Conservation (phyloP, 2,329 filamentous ascomycete species). For the Hymenoscyphus albidus region DNA sequence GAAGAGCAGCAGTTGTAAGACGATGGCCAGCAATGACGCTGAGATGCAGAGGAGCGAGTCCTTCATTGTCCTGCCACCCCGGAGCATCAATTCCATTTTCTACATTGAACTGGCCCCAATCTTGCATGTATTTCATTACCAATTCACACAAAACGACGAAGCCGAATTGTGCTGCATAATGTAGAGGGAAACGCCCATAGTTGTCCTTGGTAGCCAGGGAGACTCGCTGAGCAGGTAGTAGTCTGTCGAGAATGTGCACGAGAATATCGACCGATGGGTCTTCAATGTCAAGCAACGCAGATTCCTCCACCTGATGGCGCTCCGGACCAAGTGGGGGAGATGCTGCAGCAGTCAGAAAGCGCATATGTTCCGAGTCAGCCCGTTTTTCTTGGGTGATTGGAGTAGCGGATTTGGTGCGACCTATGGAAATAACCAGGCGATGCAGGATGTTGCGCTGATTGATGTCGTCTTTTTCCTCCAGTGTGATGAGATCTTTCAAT, state of each 20-base stretch:
- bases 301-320: slow-evolving; percentile 62
- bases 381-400: slow-evolving; percentile 39
- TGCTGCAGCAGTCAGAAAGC: slow-evolving; percentile 75
- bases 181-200: slow-evolving; percentile 79
- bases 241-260: slow-evolving; percentile 58
- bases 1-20: slow-evolving; percentile 74
- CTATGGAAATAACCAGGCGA: slow-evolving; percentile 86
- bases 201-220: slow-evolving; percentile 69
- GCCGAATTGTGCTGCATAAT: slow-evolving; percentile 93
- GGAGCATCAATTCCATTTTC: slow-evolving; percentile 80
- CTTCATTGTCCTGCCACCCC: slow-evolving; percentile 89
- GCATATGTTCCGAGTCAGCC: slow-evolving; percentile 42
- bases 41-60: slow-evolving; percentile 85
- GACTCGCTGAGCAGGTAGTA: slow-evolving; percentile 62
- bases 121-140: slow-evolving; percentile 82
- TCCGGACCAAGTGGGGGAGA: slow-evolving; percentile 61
- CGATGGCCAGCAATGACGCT: slow-evolving; percentile 89
- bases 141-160: slow-evolving; percentile 87
- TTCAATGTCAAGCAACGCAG: slow-evolving; percentile 60
- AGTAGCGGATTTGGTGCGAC: slow-evolving; percentile 57
- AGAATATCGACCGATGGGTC: slow-evolving; percentile 73
- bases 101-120: slow-evolving; percentile 83
- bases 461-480: slow-evolving; percentile 88
- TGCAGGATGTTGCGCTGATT: slow-evolving; percentile 93
- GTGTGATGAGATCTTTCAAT: slow-evolving; percentile 61